Base-by-base conservation (phyloP, 768 basidiomycete genomes). In the Terana coerulea region DNA sequence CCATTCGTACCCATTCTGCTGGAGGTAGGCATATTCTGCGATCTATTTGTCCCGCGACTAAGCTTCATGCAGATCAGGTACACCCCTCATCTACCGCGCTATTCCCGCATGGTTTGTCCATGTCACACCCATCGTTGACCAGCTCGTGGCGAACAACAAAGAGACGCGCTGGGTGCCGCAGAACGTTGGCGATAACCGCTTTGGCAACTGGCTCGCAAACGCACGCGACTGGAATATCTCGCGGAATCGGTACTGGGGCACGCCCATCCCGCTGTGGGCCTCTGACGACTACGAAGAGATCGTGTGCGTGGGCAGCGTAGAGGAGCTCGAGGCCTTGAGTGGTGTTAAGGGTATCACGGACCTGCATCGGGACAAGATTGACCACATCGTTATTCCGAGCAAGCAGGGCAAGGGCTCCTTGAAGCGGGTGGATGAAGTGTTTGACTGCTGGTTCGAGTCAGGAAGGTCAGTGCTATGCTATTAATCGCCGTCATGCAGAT, bases 391-490 rank as follows among this genome's bases (percentile, higher is more conserved):
- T 44, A 98, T 98, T 61, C 97, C 95, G 9, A 97, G 94, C 17
- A 74, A 85, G 64, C 71, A 81, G 66, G 95, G 95, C 47, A 95
- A 91, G 61, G 95, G 95, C 14, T 69, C 70, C 10, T 72, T 99
- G 21, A 90, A 79, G 69, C 85, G 97, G 43, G 78, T 98, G n/a
- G 91, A 97, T 53, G 97, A 98, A 67, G 93, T 99, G 31, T 98
- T 99, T 64, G 97, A 99, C 65, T 99, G 97, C 64, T 99, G 97
- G 97, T 99, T 99, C 64, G 97, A 99, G 72, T 98, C 95, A 3
- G 97, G 97, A 72, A 93, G 90, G 93, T 93, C 58, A 55, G 80
- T 60, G 30, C 12, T 42, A 7, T 14, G 11, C 34, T 30, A 5
- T 22, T 21, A 11, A 15, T 12, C 3, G 2, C 5, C 4, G 1